Percentiles rank a stretch among this genome's conserved stretches.
Evolutionary conservation across 2,329 filamentous ascomycete genomes (phyloP).

Genomic region (Fonsecaea multimorphosa): DNA sequence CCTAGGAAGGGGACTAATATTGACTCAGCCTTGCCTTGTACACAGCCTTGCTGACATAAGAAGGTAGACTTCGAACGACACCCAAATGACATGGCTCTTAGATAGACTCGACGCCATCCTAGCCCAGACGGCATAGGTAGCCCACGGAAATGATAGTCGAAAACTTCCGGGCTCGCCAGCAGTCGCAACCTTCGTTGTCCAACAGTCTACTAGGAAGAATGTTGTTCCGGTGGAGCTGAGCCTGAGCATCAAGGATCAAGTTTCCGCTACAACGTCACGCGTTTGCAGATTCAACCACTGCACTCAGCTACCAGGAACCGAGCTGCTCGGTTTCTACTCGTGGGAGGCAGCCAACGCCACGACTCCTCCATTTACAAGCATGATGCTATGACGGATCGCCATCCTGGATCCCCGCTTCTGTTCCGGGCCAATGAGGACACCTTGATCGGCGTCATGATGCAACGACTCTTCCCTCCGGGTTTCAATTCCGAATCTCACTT

Average conservation of each 20-base stretch:
- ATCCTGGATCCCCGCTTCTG: neutral
- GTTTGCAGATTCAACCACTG: neutral
- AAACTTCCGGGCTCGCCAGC: too few relatives aligned
- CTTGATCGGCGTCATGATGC: neutral
- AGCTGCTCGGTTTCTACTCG: neutral
- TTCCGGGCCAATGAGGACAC: neutral
- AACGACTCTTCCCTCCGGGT: neutral
- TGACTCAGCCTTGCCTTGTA: neutral
- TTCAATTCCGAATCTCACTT: neutral
- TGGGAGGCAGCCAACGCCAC: neutral
- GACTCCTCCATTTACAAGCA: neutral
- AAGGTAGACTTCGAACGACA: neutral
- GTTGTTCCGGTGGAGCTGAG: neutral
- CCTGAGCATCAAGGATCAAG: neutral
- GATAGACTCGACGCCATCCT: too few relatives aligned
- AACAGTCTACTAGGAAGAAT: too few relatives aligned
- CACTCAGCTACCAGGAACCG: neutral
- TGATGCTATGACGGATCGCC: neutral
- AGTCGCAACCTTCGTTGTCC: too few relatives aligned
- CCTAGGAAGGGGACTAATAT: constrained; percentile 55
- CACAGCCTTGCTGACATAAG: neutral
- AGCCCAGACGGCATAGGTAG: too few relatives aligned
- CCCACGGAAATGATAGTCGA: too few relatives aligned
- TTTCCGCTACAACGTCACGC: neutral
- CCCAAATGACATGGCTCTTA: too few relatives aligned